Percentiles rank a stretch among this genome's conserved stretches.
Evolutionary conservation across 441 rosid genomes (phyloP).

Genomic region (Erodium texanum): DNA sequence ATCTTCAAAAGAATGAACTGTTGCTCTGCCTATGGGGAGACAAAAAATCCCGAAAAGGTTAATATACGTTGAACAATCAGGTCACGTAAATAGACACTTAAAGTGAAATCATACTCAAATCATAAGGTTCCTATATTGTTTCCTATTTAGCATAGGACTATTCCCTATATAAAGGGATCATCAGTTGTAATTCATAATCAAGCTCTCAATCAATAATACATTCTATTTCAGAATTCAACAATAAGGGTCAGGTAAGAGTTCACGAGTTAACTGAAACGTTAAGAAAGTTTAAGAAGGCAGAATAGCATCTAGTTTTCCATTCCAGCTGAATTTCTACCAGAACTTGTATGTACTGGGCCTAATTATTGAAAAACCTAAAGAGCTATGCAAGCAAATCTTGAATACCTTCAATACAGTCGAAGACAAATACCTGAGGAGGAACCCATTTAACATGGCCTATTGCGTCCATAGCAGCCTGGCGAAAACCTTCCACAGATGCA

Average conservation of each 20-base stretch:
- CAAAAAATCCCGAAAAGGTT: background rate
- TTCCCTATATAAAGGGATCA: no score
- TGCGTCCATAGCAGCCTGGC: constrained; percentile 74
- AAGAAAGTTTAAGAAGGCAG: background rate
- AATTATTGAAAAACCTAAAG: constrained; percentile 1
- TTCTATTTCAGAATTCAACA: no score
- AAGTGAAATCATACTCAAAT: background rate
- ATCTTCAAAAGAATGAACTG: background rate
- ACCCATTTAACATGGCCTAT: constrained; percentile 76
- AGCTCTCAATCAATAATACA: no score
- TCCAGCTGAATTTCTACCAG: background rate
- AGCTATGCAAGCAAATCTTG: background rate
- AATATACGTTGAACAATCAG: background rate
- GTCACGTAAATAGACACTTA: background rate
- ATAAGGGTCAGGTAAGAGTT: background rate
- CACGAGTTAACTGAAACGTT: background rate
- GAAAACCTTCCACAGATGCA: constrained; percentile 96
- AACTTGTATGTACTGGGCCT: background rate
- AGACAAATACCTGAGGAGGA: constrained; percentile 72
- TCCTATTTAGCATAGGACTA: no score
- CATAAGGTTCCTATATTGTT: no score
- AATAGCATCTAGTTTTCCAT: background rate
- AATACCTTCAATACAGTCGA: constrained; percentile 15
- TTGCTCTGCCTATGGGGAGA: background rate
- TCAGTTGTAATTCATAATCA: no score